phyloP scores from a whole-genome alignment of 1,139 yeast genomes.

The Geotrichum australiense region DNA sequence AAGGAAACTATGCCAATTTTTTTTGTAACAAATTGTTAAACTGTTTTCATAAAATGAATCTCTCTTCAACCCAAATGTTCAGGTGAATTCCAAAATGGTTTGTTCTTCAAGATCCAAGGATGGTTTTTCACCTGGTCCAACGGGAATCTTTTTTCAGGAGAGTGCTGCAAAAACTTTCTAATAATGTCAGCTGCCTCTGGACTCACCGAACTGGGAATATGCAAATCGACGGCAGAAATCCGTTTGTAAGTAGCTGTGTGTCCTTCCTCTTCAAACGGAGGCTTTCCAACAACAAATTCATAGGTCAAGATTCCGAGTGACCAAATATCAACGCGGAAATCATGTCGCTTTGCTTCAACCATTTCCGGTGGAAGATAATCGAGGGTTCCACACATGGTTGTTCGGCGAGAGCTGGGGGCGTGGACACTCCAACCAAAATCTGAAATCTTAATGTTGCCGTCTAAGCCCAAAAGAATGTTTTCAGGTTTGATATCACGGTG shows the following conservation, averaged over 20 bases:
- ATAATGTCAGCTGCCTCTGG: constrained; percentile 76
- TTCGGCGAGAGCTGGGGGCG: constrained; percentile 49
- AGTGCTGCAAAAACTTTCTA: constrained; percentile 49
- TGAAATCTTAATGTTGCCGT: constrained; percentile 70
- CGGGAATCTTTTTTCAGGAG: constrained; percentile 59
- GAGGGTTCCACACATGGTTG: constrained; percentile 89
- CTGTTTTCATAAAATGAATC: neutral
- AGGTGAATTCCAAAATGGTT: constrained; percentile 40
- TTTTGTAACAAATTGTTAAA: neutral
- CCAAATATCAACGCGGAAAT: constrained; percentile 81
- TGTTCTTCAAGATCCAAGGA: constrained; percentile 75
- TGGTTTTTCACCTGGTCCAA: constrained; percentile 59
- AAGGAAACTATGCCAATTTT: neutral
- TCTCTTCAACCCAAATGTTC: constrained; percentile 13
- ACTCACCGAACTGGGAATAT: constrained; percentile 63
- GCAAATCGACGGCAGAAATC: constrained; percentile 68
- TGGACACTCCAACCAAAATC: constrained; percentile 97
- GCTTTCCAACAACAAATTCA: constrained; percentile 81
- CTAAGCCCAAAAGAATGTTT: constrained; percentile 67
- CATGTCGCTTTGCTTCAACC: constrained; percentile 80
- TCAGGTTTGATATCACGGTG: constrained; percentile 95
- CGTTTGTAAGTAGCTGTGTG: constrained; percentile 70
- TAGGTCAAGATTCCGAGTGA: constrained; percentile 82
- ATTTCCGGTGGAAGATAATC: constrained; percentile 95
- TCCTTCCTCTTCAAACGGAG: constrained; percentile 80